Conservation (phyloP, 1,284 basidiomycete species). For the Puccinia novopanici region DNA sequence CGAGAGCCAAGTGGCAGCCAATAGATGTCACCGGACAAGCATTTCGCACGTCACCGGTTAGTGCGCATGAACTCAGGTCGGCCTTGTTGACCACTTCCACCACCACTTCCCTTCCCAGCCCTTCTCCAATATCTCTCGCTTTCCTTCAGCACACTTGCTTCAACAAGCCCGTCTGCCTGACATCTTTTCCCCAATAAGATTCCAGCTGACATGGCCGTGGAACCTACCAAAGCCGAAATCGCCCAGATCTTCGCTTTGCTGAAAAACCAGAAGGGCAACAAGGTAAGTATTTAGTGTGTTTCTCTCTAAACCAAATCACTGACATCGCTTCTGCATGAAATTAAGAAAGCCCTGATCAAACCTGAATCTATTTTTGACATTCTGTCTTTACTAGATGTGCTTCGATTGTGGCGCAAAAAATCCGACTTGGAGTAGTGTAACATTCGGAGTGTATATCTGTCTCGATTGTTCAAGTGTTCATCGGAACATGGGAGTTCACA, state of each 20-base stretch:
- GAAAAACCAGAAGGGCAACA: constrained; percentile 50
- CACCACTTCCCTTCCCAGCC: not conserved
- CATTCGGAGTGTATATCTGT: constrained; percentile 96
- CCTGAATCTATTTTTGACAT: not conserved
- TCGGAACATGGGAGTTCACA: constrained; percentile 96
- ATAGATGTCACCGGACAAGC: not conserved
- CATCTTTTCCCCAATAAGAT: not conserved
- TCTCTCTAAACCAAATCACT: not conserved
- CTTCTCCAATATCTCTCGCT: too few relatives aligned
- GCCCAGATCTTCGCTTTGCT: constrained; percentile 43
- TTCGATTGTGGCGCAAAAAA: constrained; percentile 96
- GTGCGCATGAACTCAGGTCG: too few relatives aligned
- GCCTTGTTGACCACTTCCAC: not conserved
- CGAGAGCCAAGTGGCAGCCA: not conserved
- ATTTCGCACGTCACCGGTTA: not conserved
- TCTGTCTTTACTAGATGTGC: constrained; percentile 70
- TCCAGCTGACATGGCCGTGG: constrained; percentile 29
- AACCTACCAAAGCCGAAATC: constrained; percentile 45
- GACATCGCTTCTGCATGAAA: not conserved
- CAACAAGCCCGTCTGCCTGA: not conserved
- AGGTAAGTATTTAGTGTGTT: constrained; percentile 8
- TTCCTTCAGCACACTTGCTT: not conserved
- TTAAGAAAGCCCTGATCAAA: not conserved
- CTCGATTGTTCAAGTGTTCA: constrained; percentile 94
- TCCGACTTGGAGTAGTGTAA: constrained; percentile 96